These are phyloP conservation scores for Erythrobasidium hasegawianum DNA, from an alignment of 1,284 basidiomycete genomes.

Conservation along the genomic window DNA sequence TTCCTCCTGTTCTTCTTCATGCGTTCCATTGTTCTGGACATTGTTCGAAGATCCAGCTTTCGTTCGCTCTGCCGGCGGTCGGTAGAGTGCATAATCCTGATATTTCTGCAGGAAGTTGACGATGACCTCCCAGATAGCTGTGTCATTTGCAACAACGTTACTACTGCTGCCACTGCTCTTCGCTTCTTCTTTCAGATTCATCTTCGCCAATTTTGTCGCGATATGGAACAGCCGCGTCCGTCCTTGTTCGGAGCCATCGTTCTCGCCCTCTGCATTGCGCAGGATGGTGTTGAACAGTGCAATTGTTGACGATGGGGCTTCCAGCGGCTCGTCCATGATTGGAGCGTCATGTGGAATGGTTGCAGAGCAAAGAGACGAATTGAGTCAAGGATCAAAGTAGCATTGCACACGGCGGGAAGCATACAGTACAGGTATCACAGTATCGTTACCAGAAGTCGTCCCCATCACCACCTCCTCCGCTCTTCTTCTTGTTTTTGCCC, in stretches of 20 bases:
- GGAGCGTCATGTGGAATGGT: background rate
- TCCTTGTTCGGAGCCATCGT: background rate
- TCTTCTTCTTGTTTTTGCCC: constrained; percentile 22
- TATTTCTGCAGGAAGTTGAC: constrained; percentile 21
- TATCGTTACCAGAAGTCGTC: constrained; percentile 27
- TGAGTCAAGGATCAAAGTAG: background rate
- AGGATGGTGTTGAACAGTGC: constrained; percentile 18
- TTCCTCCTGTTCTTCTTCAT: constrained; percentile 6
- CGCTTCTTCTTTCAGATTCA: constrained; percentile 19
- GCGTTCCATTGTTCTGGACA: background rate
- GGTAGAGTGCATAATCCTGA: constrained; percentile 25
- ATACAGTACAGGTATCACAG: background rate
- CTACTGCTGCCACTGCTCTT: background rate
- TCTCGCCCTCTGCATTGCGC: constrained; percentile 12
- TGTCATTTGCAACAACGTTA: background rate
- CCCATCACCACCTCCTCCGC: constrained; percentile 5
- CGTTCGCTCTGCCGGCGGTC: background rate
- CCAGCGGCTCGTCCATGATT: background rate
- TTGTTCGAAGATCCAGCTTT: background rate
- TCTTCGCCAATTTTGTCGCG: constrained; percentile 15
- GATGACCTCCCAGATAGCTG: constrained; percentile 14
- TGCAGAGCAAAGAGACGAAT: constrained; percentile 1
- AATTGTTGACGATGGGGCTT: constrained; percentile 16
- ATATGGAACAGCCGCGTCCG: constrained; percentile 15
- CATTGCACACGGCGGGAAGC: background rate